phyloP scores from a whole-genome alignment of 305 asterid genomes.

The Fraxinus paxiana region DNA sequence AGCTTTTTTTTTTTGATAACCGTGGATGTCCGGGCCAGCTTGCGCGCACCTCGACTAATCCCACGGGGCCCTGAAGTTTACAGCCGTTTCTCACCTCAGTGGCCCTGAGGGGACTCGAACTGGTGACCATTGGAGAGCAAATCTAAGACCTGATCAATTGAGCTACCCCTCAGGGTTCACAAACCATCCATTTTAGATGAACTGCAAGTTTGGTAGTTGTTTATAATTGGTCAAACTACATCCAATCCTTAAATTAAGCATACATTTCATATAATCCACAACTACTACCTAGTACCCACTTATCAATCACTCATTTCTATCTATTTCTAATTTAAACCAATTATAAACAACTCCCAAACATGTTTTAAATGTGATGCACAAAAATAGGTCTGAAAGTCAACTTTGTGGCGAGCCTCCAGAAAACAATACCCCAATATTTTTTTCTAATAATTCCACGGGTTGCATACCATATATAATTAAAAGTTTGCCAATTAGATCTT shows the following conservation, averaged over 20 bases:
- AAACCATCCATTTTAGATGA: not conserved
- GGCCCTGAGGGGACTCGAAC: too few relatives aligned
- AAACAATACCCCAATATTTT: not conserved
- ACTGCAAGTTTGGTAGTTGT: not conserved
- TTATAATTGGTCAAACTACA: not conserved
- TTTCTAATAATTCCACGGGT: conserved; percentile 1
- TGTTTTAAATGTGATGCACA: not conserved
- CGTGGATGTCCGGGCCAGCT: too few relatives aligned
- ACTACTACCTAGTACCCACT: not conserved
- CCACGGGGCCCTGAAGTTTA: too few relatives aligned
- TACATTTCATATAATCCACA: too few relatives aligned
- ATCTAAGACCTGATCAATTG: too few relatives aligned
- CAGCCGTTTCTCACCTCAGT: too few relatives aligned
- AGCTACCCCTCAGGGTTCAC: too few relatives aligned
- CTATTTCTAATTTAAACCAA: too few relatives aligned
- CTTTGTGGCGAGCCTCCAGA: not conserved
- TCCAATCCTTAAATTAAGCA: too few relatives aligned
- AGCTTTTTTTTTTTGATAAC: too few relatives aligned
- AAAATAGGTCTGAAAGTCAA: not conserved
- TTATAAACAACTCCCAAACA: not conserved
- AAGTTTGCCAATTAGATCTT: conserved; percentile 10
- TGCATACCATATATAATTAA: not conserved
- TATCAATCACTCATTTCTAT: not conserved
- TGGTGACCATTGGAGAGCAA: too few relatives aligned
- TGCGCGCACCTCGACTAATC: too few relatives aligned